Base-by-base conservation (phyloP, 208 protist genomes). In the Trypanosoma cruzi region DNA sequence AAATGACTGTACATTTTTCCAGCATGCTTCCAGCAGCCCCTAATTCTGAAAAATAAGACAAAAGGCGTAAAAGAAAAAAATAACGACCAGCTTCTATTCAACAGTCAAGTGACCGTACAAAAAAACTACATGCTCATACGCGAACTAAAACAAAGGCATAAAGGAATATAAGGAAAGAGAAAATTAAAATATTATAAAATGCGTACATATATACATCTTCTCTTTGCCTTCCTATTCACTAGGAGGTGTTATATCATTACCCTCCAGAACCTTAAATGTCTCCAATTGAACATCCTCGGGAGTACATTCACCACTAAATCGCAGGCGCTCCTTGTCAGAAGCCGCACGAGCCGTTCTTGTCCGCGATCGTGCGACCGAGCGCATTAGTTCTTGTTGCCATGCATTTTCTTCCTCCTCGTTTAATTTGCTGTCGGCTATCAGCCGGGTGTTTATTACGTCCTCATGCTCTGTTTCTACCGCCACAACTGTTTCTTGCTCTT, bases 331-430 rank as follows among this genome's bases (percentile, higher is more conserved):
- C 32, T 20, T 20, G 26, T 40, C 37, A 22, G 40, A 13, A 29
- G 48, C 64, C 16, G 40, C 48, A 28, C 57, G 44, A 20, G 46
- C 48, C 11, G 64, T 71, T 53, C 54, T 46, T 20, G 36, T 54
- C n/a, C 71, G 71, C 14, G 57, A 46, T n/a, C 48, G 46, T 34
- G 37, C 63, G 4, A 77, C 71, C 4, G 57, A 77, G 18, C 64
- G 71, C 34, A 71, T 8, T 16, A 77, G 46, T 49, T 77, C 71
- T 50, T 44, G 10, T 22, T 32, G 14, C 71, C 60, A 64, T 22
- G 36, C 60, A 18, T 31, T 29, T 10, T 65, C 48, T 28, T 70
- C 57, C n/a, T n/a, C n/a, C 29, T 52, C 57, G 22, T 64, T 8
- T 42, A 24, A 6, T 2, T 40, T 13, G 1, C 26, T 37, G 24